phyloP scores from a whole-genome alignment of 1,284 basidiomycete species.

The Sanguinoderma infundibulare region DNA sequence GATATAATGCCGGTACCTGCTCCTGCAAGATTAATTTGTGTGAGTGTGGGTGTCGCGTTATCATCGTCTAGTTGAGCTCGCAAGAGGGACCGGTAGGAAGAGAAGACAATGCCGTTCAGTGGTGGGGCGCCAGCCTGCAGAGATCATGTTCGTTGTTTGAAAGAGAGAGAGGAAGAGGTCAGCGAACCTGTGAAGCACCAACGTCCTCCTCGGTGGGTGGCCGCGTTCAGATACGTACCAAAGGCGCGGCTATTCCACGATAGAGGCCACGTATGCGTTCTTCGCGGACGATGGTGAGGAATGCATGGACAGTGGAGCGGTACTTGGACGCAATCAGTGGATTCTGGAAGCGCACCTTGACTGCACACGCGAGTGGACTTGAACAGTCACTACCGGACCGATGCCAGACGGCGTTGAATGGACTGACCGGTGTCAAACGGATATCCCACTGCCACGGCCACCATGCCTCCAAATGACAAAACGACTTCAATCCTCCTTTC shows the following conservation, averaged over 20 bases:
- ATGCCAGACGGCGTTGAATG: neutral
- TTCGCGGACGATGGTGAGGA: constrained; percentile 67
- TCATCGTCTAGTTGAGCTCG: constrained; percentile 55
- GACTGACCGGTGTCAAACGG: constrained; percentile 74
- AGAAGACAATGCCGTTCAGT: constrained; percentile 78
- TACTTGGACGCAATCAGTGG: constrained; percentile 60
- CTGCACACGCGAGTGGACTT: constrained; percentile 37
- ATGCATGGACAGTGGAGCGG: constrained; percentile 61
- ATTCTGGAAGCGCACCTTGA: constrained; percentile 78
- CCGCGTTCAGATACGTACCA: constrained; percentile 48
- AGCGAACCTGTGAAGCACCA: neutral
- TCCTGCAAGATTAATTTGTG: constrained; percentile 78
- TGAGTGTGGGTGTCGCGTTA: constrained; percentile 57
- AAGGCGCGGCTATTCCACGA: constrained; percentile 73
- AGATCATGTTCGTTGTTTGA: constrained; percentile 1
- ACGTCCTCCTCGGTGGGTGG: neutral
- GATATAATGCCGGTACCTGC: constrained; percentile 77
- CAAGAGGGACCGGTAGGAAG: constrained; percentile 74
- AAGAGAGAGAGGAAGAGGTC: neutral
- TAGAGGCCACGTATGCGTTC: constrained; percentile 70
- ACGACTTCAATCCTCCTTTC: neutral
- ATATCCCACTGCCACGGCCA: constrained; percentile 67
- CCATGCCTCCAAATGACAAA: constrained; percentile 52
- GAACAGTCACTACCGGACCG: too few relatives aligned
- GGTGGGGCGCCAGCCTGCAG: constrained; percentile 67